Conservation (phyloP, 352 stramenopile species). For the Phytophthora pisi region DNA sequence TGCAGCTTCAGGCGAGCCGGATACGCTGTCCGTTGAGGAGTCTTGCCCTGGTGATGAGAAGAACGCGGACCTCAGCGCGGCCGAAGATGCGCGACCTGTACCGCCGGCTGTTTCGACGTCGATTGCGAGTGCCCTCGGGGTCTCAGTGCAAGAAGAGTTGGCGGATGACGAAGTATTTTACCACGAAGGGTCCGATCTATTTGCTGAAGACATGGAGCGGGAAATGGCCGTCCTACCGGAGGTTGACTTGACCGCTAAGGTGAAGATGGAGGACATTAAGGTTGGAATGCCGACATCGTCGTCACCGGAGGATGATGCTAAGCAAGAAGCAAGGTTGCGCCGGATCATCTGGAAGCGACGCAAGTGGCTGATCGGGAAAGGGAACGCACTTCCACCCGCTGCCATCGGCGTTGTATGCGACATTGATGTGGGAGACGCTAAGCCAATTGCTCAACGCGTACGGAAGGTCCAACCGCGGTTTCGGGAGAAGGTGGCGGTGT, state of each 20-base stretch:
- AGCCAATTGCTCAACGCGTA: neutral
- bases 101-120: neutral
- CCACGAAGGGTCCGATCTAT: neutral
- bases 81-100: neutral
- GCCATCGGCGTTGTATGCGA: neutral
- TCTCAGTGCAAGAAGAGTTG: neutral
- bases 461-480: neutral
- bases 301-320: neutral
- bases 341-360: neutral
- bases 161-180: neutral
- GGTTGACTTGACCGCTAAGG: neutral
- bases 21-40: no score
- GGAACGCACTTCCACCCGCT: neutral
- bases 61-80: no score
- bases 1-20: no score
- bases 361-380: neutral
- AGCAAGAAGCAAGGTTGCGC: neutral
- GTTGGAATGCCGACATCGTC: neutral
- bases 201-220: neutral
- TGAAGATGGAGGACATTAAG: neutral
- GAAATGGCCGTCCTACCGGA: neutral
- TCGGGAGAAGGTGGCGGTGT: neutral
- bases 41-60: no score
- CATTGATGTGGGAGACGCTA: neutral
- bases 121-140: no score